Conservation (phyloP, 805 yeast species). For the Yamadazyma ubonensis region DNA sequence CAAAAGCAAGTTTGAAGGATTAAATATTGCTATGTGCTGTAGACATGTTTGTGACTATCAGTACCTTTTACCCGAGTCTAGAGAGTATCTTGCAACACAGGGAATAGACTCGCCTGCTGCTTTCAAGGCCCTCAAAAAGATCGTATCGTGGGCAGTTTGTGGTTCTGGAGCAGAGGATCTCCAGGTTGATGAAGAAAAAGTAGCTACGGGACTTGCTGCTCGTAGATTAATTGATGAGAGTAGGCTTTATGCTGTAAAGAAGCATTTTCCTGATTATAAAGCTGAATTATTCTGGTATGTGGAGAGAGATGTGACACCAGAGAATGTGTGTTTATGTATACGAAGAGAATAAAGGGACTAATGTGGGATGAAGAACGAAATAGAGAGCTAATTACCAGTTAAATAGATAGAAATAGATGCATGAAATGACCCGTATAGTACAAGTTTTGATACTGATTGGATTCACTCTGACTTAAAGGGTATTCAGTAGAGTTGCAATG, state of each 20-base stretch:
- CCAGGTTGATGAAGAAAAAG: conserved; percentile 43
- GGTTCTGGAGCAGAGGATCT: conserved; percentile 42
- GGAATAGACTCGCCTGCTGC: conserved; percentile 36
- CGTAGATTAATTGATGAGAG: conserved; percentile 76
- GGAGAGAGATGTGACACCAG: conserved; percentile 56
- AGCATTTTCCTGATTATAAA: conserved; percentile 33
- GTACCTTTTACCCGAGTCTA: conserved; percentile 51
- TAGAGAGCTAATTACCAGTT: too few relatives aligned
- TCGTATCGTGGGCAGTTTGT: conserved; percentile 88
- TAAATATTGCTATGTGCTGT: conserved; percentile 90
- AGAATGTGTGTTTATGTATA: conserved; percentile 59
- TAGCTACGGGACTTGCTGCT: conserved; percentile 61
- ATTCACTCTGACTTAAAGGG: too few relatives aligned
- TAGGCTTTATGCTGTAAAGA: conserved; percentile 49
- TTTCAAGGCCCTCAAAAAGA: conserved; percentile 53
- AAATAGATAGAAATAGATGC: too few relatives aligned
- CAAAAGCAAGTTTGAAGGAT: conserved; percentile 46
- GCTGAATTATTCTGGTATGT: conserved; percentile 62
- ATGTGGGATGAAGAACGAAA: too few relatives aligned
- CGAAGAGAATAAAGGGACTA: conserved; percentile 4
- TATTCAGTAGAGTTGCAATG: too few relatives aligned
- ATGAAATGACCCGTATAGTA: too few relatives aligned
- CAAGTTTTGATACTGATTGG: too few relatives aligned
- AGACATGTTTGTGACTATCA: conserved; percentile 74
- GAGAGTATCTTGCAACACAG: conserved; percentile 32